phyloP scores from a whole-genome alignment of 1,284 basidiomycete genomes.

The Exsudoporus floridanus region DNA sequence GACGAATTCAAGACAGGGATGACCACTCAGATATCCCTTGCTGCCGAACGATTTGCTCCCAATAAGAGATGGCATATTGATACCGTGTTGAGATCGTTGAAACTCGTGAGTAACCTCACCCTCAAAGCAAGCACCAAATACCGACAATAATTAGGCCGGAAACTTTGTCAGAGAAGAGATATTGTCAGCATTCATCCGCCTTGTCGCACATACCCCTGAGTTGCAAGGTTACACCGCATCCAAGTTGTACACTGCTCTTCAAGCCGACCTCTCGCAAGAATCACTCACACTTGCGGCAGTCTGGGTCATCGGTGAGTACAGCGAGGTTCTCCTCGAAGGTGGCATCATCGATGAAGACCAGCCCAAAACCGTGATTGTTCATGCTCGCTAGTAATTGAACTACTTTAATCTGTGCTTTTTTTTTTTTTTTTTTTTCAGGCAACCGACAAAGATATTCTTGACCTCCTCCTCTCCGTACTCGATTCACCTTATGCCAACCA shows the following conservation, averaged over 20 bases:
- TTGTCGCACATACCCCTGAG: constrained; percentile 97
- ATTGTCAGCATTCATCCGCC: constrained; percentile 90
- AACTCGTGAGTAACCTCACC: constrained; percentile 61
- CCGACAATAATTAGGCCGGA: constrained; percentile 66
- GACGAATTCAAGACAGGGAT: constrained; percentile 98
- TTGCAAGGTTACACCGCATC: constrained; percentile 95
- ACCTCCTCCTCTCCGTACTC: constrained; percentile 84
- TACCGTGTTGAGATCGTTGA: constrained; percentile 90
- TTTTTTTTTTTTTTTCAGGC: constrained; percentile 45
- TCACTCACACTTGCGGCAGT: constrained; percentile 90
- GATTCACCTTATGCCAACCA: constrained; percentile 95
- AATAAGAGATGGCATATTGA: constrained; percentile 99
- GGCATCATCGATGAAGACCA: constrained; percentile 90
- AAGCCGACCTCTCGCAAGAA: constrained; percentile 93
- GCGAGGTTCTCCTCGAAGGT: constrained; percentile 85
- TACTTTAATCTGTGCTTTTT: constrained; percentile 5
- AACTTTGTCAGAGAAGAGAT: constrained; percentile 99
- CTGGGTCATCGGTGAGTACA: constrained; percentile 98
- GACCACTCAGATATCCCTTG: constrained; percentile 96
- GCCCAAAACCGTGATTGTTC: constrained; percentile 58
- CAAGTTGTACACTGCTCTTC: constrained; percentile 86
- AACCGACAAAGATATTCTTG: constrained; percentile 80
- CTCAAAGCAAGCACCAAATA: not conserved
- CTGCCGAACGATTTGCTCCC: constrained; percentile 95
- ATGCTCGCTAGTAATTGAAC: not conserved